Conservation (phyloP, 805 yeast genomes). For the Helenozyma baotianmanensis region DNA sequence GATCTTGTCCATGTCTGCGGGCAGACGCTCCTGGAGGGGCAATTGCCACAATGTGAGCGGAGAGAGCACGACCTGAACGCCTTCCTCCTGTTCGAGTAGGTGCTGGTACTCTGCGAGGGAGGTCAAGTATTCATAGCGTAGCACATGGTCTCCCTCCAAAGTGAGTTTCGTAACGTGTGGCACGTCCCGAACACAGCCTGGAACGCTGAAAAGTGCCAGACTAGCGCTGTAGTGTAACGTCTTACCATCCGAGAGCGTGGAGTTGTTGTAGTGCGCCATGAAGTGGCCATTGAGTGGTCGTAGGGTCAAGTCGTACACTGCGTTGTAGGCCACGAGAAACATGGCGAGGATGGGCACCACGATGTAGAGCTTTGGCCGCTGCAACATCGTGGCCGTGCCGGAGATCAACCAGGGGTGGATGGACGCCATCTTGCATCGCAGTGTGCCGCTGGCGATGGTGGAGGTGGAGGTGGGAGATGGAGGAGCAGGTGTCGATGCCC, state of each 20-base stretch:
- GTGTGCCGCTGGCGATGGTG: too few species aligned
- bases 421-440: constrained; percentile 8
- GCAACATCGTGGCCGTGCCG: constrained; percentile 18
- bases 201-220: background rate
- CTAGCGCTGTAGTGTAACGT: background rate
- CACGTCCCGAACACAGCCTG: background rate
- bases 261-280: constrained; percentile 1
- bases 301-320: constrained; percentile 32
- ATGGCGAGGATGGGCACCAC: constrained; percentile 27
- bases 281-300: constrained; percentile 19
- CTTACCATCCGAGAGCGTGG: background rate
- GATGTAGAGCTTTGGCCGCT: constrained; percentile 25
- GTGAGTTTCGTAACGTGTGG: background rate
- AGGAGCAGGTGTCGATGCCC: too few species aligned
- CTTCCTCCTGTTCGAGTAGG: too few species aligned
- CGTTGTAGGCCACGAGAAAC: constrained; percentile 31
- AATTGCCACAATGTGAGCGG: background rate
- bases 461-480: too few species aligned
- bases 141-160: background rate
- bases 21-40: background rate
- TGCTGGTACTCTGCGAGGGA: background rate
- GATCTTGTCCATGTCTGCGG: constrained; percentile 4
- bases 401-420: constrained; percentile 13
- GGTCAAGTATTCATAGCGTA: background rate
- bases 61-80: background rate